Percentiles rank a stretch among this genome's conserved stretches.
Evolutionary conservation across 768 basidiomycete genomes (phyloP).

Genomic region (Pleurotus eryngii): DNA sequence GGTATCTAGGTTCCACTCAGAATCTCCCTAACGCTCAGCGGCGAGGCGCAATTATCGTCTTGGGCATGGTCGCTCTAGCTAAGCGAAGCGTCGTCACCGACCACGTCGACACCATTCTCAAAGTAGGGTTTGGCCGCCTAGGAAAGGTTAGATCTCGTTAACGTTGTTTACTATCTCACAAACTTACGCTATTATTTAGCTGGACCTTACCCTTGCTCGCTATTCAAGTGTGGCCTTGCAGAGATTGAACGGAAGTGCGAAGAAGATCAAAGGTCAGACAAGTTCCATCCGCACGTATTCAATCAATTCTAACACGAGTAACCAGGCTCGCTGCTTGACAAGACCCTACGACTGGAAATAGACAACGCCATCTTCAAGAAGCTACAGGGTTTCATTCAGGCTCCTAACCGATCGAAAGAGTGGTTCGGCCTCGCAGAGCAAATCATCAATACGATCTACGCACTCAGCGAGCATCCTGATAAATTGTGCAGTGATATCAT

Average conservation of each 20-base stretch:
- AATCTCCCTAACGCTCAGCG: conserved; percentile 80
- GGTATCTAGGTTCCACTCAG: conserved; percentile 62
- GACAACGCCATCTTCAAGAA: conserved; percentile 81
- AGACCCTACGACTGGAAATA: conserved; percentile 83
- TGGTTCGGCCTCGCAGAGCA: conserved; percentile 99
- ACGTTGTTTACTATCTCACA: neutral
- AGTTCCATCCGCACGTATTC: neutral
- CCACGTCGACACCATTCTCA: conserved; percentile 79
- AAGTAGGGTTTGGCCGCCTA: conserved; percentile 77
- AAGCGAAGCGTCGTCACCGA: conserved; percentile 72
- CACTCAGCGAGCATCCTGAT: conserved; percentile 92
- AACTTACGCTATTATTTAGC: conserved; percentile 36
- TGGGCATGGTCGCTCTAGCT: conserved; percentile 96
- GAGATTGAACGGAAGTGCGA: conserved; percentile 88
- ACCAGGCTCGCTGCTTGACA: conserved; percentile 83
- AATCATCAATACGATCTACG: conserved; percentile 93
- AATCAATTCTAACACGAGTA: conserved; percentile 4
- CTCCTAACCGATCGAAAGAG: conserved; percentile 79
- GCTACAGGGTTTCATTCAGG: conserved; percentile 76
- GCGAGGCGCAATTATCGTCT: conserved; percentile 91
- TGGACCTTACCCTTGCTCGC: conserved; percentile 84
- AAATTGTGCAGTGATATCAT: conserved; percentile 76
- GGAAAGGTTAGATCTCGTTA: conserved; percentile 62
- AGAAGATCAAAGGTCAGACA: conserved; percentile 87
- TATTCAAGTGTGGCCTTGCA: conserved; percentile 95